Evolutionary conservation across 495 filamentous ascomycete genomes (phyloP), one percentile per base, ranked within the genome.

Genomic region (Aspergillus mulundensis): DNA sequence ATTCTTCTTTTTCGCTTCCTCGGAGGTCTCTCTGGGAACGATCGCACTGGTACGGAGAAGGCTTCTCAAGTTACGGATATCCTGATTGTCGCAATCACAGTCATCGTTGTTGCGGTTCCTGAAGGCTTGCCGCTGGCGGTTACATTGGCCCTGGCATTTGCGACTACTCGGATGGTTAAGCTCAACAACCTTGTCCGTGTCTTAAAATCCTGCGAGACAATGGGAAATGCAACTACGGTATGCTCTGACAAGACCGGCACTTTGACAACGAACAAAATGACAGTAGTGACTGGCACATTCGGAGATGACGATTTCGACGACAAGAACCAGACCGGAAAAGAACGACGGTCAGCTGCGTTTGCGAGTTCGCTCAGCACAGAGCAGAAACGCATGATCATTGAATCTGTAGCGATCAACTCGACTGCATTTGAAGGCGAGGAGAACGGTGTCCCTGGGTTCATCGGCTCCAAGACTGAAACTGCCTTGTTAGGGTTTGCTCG

Each of bases 231-330:
- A 1, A 88, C 84, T 0, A 82, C 82, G 0, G 78, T 88, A 16
- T 88, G 85, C 64, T 86, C 84, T 0, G 85, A 88, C 65, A 88
- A 88, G 61, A 88, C 85, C 7, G 85, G 85, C 23, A 88, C 85
- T 19, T 61, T 88, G 15, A 87, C 84, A 1, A 81, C 86, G 63
- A 88, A 88, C 62, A 83, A 81, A 60, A 88, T 88, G 85, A 85
- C 83, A 1, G 83, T 88, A 18, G 83, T 87, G 15, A 77, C 84
- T 18, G 84, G 85, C 19, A 78, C 81, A 0, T 68, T 82, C 52
- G 82, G 81, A 12, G 78, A 81, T 15, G 63, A 74, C 10, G 72
- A 72, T 30, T 87, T 87, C 64, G 66, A 62, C 46, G 77, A 79
- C 34, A 70, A 49, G 45, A 65, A 63, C 58, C 41, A 58, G 65